A percentile compares a stretch with the other conserved stretches of the same genome.
Conservation (phyloP, 2,329 filamentous ascomycete genomes). For the Alternaria sp. region DNA sequence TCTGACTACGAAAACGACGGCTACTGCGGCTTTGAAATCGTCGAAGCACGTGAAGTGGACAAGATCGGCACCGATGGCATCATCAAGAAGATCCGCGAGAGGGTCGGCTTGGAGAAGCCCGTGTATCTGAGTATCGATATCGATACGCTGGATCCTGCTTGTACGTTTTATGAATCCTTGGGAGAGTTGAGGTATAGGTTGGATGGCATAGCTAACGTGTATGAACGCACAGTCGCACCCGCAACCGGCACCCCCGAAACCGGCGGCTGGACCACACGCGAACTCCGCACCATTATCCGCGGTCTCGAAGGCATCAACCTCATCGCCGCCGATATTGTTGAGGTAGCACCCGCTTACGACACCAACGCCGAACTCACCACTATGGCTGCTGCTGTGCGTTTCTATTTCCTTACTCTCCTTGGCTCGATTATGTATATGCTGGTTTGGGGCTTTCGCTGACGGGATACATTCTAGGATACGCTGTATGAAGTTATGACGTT, state of each 20-base stretch:
- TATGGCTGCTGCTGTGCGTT: slow-evolving; percentile 69
- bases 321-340: slow-evolving; percentile 74
- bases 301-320: slow-evolving; percentile 73
- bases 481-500: slow-evolving; percentile 81
- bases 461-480: slow-evolving; percentile 53
- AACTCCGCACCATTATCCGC: slow-evolving; percentile 73
- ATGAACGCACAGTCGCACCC: slow-evolving; percentile 63
- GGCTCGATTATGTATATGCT: neutral
- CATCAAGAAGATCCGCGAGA: slow-evolving; percentile 76
- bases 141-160: slow-evolving; percentile 85
- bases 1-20: slow-evolving; percentile 86
- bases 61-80: slow-evolving; percentile 75
- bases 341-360: slow-evolving; percentile 74
- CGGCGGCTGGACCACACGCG: slow-evolving; percentile 76
- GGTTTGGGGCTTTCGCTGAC: slow-evolving; percentile 3
- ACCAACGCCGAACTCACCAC: slow-evolving; percentile 75
- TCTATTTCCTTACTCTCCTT: neutral
- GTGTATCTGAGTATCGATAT: slow-evolving; percentile 88
- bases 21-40: slow-evolving; percentile 83
- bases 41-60: slow-evolving; percentile 76
- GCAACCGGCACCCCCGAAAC: slow-evolving; percentile 79
- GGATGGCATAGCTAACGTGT: slow-evolving; percentile 2
- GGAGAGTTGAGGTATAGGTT: neutral
- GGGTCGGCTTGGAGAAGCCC: slow-evolving; percentile 75
- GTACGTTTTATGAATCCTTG: slow-evolving; percentile 52